Conservation (phyloP, 306 rosid genomes). For the Abrus pulchellus region DNA sequence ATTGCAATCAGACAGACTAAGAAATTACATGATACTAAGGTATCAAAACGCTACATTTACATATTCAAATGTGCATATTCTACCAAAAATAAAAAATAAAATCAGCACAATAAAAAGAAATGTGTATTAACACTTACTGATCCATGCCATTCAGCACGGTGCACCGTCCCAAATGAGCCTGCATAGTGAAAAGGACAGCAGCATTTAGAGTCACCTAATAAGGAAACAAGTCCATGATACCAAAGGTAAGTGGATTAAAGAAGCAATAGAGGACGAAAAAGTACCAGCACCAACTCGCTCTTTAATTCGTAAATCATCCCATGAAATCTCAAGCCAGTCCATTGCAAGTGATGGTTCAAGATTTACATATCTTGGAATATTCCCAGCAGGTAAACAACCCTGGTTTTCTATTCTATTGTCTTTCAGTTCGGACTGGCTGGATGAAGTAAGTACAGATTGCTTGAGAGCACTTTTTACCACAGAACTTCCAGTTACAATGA, state of each 20-base stretch:
- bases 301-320: slow-evolving; percentile 89
- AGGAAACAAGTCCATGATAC: slow-evolving; percentile 19
- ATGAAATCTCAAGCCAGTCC: slow-evolving; percentile 99
- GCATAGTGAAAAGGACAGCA: slow-evolving; percentile 39
- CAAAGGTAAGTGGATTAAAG: background rate
- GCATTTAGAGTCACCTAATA: slow-evolving; percentile 29
- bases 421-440: slow-evolving; percentile 57
- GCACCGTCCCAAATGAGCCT: slow-evolving; percentile 99
- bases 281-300: slow-evolving; percentile 98
- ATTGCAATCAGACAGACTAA: slow-evolving; percentile 21
- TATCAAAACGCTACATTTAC: slow-evolving; percentile 14
- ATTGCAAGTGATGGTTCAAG: slow-evolving; percentile 97
- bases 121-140: slow-evolving; percentile 66
- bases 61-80: slow-evolving; percentile 13
- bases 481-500: slow-evolving; percentile 57
- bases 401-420: slow-evolving; percentile 56
- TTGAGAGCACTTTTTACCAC: slow-evolving; percentile 51
- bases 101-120: slow-evolving; percentile 10
- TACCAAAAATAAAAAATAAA: background rate
- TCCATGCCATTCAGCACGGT: slow-evolving; percentile 99
- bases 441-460: slow-evolving; percentile 50
- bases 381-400: slow-evolving; percentile 54
- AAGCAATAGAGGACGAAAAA: slow-evolving; percentile 29
- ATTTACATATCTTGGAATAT: slow-evolving; percentile 70
- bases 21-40: background rate